phyloP scores from a whole-genome alignment of 192 early-diverging fungal species.

The Haplosporangium gracile region DNA sequence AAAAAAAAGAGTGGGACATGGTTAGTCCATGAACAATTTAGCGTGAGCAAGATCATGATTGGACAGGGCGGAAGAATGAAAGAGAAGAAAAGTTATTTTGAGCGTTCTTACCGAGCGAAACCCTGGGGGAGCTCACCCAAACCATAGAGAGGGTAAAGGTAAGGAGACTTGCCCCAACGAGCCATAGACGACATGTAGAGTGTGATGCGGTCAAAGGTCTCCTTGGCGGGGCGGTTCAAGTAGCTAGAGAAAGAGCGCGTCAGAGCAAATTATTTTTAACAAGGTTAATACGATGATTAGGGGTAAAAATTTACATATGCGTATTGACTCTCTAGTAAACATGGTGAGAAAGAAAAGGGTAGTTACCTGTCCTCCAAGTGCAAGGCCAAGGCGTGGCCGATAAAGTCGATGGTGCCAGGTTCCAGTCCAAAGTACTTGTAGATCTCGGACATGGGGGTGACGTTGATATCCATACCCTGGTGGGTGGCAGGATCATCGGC shows the following conservation, averaged over 20 bases:
- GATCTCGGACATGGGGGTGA: conserved; percentile 82
- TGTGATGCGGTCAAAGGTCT: conserved; percentile 91
- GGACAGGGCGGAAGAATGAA: background rate
- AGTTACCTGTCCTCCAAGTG: conserved; percentile 87
- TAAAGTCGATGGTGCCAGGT: conserved; percentile 95
- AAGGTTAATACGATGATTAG: background rate
- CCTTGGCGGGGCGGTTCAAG: conserved; percentile 77
- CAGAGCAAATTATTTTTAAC: background rate
- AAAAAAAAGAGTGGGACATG: background rate
- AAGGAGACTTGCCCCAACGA: conserved; percentile 95
- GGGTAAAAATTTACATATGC: background rate
- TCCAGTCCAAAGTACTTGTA: conserved; percentile 95
- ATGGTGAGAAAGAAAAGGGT: background rate
- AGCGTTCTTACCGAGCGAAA: conserved; percentile 84
- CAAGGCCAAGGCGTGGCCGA: conserved; percentile 98
- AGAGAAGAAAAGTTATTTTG: conserved; percentile 5
- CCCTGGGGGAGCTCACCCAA: conserved; percentile 98
- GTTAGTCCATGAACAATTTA: conserved; percentile 4
- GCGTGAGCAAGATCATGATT: background rate
- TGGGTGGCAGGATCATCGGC: conserved; percentile 88
- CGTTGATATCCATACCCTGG: conserved; percentile 84
- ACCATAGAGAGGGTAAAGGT: conserved; percentile 99
- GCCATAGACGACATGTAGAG: conserved; percentile 94
- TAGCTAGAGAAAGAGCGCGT: conserved; percentile 58
- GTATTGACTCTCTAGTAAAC: background rate